A percentile compares a stretch with the other conserved stretches of the same genome.
phyloP scores from a whole-genome alignment of 164 flowering plant species.

The Tinospora cordifolia region DNA sequence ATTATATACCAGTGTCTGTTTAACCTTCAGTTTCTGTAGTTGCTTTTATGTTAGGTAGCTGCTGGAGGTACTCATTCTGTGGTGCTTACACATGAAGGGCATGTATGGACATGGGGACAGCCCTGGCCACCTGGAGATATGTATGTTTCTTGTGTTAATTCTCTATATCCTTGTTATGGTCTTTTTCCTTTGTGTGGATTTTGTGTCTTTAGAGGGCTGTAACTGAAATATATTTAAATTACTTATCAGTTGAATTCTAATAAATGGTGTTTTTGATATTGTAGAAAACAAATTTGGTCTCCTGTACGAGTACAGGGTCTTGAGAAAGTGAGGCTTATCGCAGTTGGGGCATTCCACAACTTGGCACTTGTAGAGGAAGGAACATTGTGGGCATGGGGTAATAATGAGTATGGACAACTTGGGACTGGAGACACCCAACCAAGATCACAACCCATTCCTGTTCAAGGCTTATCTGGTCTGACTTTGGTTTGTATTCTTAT shows the following conservation, averaged over 20 bases:
- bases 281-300: slow-evolving; percentile 84
- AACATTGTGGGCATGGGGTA: slow-evolving; percentile 95
- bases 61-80: slow-evolving; percentile 99
- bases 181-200: neutral
- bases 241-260: slow-evolving; percentile 8
- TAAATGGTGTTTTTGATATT: slow-evolving; percentile 2
- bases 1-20: neutral
- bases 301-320: slow-evolving; percentile 98
- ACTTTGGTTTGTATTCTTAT: slow-evolving; percentile 53
- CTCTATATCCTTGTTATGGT: neutral
- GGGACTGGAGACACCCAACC: slow-evolving; percentile 99
- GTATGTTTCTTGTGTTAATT: slow-evolving; percentile 30
- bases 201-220: neutral
- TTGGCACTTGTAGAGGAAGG: slow-evolving; percentile 90
- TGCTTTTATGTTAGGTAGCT: slow-evolving; percentile 61
- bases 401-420: slow-evolving; percentile 98
- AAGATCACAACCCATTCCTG: slow-evolving; percentile 87
- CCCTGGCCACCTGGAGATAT: slow-evolving; percentile 99
- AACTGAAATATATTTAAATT: neutral
- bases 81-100: slow-evolving; percentile 92
- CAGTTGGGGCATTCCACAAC: slow-evolving; percentile 98
- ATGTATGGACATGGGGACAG: slow-evolving; percentile 99
- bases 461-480: slow-evolving; percentile 76
- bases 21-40: slow-evolving; percentile 2
- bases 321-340: slow-evolving; percentile 74